Evolutionary conservation across 768 basidiomycete genomes (phyloP), one percentile per base, ranked within the genome.

Genomic region (Strobilomyces dryophilus): DNA sequence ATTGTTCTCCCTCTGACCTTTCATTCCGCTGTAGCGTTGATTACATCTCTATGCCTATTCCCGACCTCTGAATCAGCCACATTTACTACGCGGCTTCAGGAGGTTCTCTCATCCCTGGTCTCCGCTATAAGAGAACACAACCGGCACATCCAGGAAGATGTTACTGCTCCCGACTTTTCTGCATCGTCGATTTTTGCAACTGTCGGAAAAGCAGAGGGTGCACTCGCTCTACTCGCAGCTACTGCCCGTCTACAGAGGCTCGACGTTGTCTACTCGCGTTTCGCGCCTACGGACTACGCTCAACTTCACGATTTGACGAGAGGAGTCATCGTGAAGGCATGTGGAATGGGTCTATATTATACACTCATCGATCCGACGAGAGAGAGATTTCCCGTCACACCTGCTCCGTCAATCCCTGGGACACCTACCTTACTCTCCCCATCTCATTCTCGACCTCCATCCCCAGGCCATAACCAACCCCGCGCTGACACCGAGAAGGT

Each of bases 291-390:
- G 2, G 84, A 87, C 61, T 82, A 84, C 45, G 57, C 61, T 0
- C 63, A 66, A 4, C 73, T 90, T 18, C 83, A 85, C 49, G 61
- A 67, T 21, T 61, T 78, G 8, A 72, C 73, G 15, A 72, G 82
- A 40, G 70, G 79, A 4, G 72, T 87, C 56, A 74, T 77, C 5
- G 80, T 79, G 11, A 72, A 82, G 8, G 77, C 79, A n/a, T 75
- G 83, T 55, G 87, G 87, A 17, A 74, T 89, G 75, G 71, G 67
- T 18, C 65, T 79, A 36, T 89, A 85, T 61, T 88, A 84, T 55
- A 67, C 66, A 0, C 62, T 89, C n/a, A 76, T 86, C 10, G 84
- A 89, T 56, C 80, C 84, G 0, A 77, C 76, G 18, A 68, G 81
- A 39, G 81, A 84, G 60, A 74, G 66, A 49, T 87, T 87, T 58